Evolutionary conservation across 73 alveolate genomes (phyloP).

Genomic region (Paramecium pentaurelia): DNA sequence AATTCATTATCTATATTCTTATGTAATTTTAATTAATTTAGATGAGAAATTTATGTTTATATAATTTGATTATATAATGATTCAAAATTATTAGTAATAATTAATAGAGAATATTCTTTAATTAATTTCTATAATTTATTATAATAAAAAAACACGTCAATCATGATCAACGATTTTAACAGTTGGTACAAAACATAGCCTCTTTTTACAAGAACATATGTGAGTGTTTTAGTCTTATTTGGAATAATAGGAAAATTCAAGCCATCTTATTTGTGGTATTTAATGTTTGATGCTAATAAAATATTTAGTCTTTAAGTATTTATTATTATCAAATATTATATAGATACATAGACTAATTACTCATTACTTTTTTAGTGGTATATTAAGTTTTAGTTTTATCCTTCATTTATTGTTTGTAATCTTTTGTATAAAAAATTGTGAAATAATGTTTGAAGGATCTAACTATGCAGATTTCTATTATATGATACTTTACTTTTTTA

Average conservation of each 20-base stretch:
- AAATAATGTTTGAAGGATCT: not conserved
- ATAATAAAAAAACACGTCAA: not conserved
- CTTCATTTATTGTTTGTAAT: not conserved
- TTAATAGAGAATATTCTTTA: slow-evolving; percentile 32
- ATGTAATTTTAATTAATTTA: too few species aligned
- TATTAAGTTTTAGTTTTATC: slow-evolving; percentile 13
- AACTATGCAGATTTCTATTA: slow-evolving; percentile 25
- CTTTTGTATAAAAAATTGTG: not conserved
- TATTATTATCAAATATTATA: not conserved
- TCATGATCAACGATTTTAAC: slow-evolving; percentile 18
- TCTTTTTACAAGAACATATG: slow-evolving; percentile 48
- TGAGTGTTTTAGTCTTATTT: not conserved
- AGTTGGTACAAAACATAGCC: slow-evolving; percentile 29
- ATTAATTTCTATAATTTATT: not conserved
- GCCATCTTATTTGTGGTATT: not conserved
- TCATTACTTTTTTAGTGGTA: slow-evolving; percentile 38
- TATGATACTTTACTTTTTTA: slow-evolving; percentile 1
- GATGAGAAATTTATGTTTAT: too few species aligned
- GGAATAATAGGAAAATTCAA: not conserved
- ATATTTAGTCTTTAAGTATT: slow-evolving; percentile 1
- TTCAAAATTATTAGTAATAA: not conserved
- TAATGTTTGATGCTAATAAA: not conserved
- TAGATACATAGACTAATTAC: slow-evolving; percentile 35
- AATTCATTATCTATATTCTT: not conserved
- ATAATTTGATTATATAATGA: too few species aligned